Conservation (phyloP, 306 rosid genomes). For the Vigna reflexopilosa region DNA sequence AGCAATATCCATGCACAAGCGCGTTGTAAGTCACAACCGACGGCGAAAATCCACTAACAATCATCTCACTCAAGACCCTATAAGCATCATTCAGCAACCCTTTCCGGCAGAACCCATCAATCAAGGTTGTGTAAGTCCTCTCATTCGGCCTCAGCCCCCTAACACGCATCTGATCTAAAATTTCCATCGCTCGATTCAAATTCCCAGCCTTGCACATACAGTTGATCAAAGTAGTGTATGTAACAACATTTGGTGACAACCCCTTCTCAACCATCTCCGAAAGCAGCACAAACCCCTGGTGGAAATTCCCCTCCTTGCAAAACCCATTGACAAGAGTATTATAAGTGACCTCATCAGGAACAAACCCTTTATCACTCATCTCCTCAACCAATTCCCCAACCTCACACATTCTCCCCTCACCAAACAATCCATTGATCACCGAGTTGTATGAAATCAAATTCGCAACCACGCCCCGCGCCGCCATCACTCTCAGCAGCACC, state of each 20-base stretch:
- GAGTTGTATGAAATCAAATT: slow-evolving; percentile 84
- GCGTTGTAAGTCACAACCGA: slow-evolving; percentile 83
- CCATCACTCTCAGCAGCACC: slow-evolving; percentile 61
- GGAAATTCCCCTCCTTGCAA: slow-evolving; percentile 84
- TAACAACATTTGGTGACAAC: slow-evolving; percentile 78
- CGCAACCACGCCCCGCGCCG: slow-evolving; percentile 60
- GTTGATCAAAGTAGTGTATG: slow-evolving; percentile 80
- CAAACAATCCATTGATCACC: slow-evolving; percentile 78
- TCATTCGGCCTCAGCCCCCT: slow-evolving; percentile 80
- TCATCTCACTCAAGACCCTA: slow-evolving; percentile 73
- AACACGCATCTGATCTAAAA: slow-evolving; percentile 70
- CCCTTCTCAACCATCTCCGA: slow-evolving; percentile 79
- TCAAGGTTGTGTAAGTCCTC: slow-evolving; percentile 78
- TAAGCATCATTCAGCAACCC: slow-evolving; percentile 75
- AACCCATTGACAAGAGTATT: slow-evolving; percentile 82
- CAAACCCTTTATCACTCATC: slow-evolving; percentile 66
- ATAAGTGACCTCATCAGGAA: slow-evolving; percentile 74
- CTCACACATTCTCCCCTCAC: slow-evolving; percentile 70
- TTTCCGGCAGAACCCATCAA: slow-evolving; percentile 82
- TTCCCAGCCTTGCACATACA: slow-evolving; percentile 85
- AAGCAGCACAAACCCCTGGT: slow-evolving; percentile 75
- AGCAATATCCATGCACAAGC: slow-evolving; percentile 76
- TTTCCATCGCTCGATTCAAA: slow-evolving; percentile 70
- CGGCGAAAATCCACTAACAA: slow-evolving; percentile 68
- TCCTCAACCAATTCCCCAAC: slow-evolving; percentile 58